Evolutionary conservation across 306 rosid genomes (phyloP), one percentile per base, ranked within the genome.

Genomic region (Begonia peltatifolia): DNA sequence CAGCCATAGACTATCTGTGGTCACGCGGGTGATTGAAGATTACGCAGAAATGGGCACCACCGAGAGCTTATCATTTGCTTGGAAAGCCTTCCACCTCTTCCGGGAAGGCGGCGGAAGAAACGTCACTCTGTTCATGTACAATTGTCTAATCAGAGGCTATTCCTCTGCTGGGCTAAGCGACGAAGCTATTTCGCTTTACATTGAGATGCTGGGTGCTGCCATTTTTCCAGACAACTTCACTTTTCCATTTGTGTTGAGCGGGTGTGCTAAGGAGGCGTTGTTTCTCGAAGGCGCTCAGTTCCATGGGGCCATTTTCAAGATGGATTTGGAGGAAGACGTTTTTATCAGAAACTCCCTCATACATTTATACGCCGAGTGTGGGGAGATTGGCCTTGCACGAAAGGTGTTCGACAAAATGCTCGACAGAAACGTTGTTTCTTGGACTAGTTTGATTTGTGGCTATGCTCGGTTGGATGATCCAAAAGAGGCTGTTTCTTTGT

Each of bases 371-470:
- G 75, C 74, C 0, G 87, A 79, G 50, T 60, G 80, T 25, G 77
- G 83, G 41, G 65, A 67, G 44, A 58, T 87, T 64, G 79, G 56
- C 2, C 53, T 60, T 30, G 84, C 72, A 18, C 76, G 63, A 2
- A 86, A 79, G 75, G 68, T 82, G 77, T 86, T 86, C 63, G 95
- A 79, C 42, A 60, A 7, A 67, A 79, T 86, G 95, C 58, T 42
- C 55, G 75, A 79, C 1, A 81, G 95, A 79, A 85, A 81, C 62
- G 94, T 75, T 16, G 84, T 84, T 75, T 84, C 88, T 12, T 84
- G 93, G 96, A 87, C 93, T 62, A 79, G 84, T 62, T 74, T 87
- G 79, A 87, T 81, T 54, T 81, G 82, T 66, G 94, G 94, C 4
- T 81, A 81, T 69, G 74, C 72, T 42, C 69, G 84, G 60, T 61